Evolutionary conservation across 306 rosid species (phyloP).

Genomic region (Hylodesmum podocarpum): DNA sequence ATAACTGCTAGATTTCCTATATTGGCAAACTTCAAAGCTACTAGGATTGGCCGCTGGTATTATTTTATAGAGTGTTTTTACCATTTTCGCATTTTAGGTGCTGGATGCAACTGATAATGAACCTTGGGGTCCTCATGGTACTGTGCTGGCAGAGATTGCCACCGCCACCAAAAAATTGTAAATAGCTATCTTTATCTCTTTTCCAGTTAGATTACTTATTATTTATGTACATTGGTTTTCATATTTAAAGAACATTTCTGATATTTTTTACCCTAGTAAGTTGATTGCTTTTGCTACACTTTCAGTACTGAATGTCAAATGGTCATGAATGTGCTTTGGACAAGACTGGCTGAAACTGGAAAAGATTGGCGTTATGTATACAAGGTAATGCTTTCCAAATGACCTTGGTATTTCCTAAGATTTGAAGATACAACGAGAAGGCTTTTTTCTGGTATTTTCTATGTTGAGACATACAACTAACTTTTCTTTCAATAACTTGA

Average conservation of each 20-base stretch:
- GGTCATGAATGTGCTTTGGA: slow-evolving; percentile 97
- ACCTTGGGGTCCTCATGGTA: slow-evolving; percentile 99
- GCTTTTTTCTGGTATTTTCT: not conserved
- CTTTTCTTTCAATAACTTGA: slow-evolving; percentile 30
- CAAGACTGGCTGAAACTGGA: slow-evolving; percentile 90
- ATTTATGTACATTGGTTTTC: not conserved
- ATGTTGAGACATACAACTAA: slow-evolving; percentile 7
- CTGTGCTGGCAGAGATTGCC: slow-evolving; percentile 88
- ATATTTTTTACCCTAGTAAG: slow-evolving; percentile 8
- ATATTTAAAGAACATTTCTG: slow-evolving; percentile 11
- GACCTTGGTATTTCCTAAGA: not conserved
- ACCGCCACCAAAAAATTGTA: slow-evolving; percentile 97
- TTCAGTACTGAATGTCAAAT: slow-evolving; percentile 96
- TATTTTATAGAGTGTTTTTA: slow-evolving; percentile 4
- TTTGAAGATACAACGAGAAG: not conserved
- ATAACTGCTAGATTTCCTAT: not conserved
- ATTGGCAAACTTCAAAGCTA: not conserved
- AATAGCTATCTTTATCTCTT: not conserved
- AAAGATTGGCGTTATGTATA: slow-evolving; percentile 98
- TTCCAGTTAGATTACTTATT: not conserved
- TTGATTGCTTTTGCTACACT: slow-evolving; percentile 36
- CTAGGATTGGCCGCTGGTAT: not conserved
- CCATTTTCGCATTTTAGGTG: slow-evolving; percentile 52
- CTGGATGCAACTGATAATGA: slow-evolving; percentile 98
- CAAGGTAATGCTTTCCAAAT: slow-evolving; percentile 62